phyloP scores from a whole-genome alignment of 2,329 filamentous ascomycete genomes.

The Colletotrichum aenigma region DNA sequence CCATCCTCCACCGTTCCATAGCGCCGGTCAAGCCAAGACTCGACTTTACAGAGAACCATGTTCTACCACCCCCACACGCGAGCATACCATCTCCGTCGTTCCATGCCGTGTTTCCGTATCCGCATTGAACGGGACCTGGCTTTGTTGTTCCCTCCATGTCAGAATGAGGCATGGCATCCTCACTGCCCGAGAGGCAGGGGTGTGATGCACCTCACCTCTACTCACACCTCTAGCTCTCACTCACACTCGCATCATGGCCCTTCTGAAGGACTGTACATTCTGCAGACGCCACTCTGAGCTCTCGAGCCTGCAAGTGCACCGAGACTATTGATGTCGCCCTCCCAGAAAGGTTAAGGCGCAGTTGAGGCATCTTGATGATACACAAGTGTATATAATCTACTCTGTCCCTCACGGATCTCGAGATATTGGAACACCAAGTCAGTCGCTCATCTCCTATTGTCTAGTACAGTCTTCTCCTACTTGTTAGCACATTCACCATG shows the following conservation, averaged over 20 bases:
- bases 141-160: constrained; percentile 18
- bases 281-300: not conserved
- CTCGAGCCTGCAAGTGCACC: not conserved
- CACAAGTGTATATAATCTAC: constrained; percentile 13
- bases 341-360: not conserved
- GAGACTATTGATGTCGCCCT: constrained; percentile 7
- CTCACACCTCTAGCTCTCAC: constrained; percentile 7
- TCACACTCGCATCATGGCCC: constrained; percentile 8
- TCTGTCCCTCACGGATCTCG: not conserved
- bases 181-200: not conserved
- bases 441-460: constrained; percentile 9
- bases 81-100: not conserved
- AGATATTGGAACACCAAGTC: not conserved
- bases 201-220: constrained; percentile 5
- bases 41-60: not conserved
- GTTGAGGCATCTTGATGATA: not conserved
- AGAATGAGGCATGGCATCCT: not conserved
- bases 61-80: not conserved
- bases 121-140: not conserved
- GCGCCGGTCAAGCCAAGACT: not conserved
- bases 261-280: not conserved
- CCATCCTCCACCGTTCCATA: not conserved
- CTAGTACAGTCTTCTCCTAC: not conserved
- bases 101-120: not conserved
- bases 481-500: not conserved